Conservation (phyloP, 1,284 basidiomycete genomes). For the Dichomitus squalens region DNA sequence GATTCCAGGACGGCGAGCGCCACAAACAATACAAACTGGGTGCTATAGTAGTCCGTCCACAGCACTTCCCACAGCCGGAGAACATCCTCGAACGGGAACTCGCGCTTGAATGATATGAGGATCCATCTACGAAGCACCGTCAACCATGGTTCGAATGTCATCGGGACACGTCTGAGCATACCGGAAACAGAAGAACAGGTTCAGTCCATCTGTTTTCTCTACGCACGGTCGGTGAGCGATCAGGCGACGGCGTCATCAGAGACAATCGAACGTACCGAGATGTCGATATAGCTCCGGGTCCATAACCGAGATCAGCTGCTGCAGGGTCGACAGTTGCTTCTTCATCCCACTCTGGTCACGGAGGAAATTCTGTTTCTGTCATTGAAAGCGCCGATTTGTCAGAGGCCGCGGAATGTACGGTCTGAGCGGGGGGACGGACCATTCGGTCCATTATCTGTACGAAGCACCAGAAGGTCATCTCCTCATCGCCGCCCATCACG, state of each 20-base stretch:
- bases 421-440: conserved; percentile 49
- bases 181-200: conserved; percentile 98
- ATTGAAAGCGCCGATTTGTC: background rate
- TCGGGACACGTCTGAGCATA: conserved; percentile 39
- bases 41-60: conserved; percentile 93
- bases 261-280: conserved; percentile 53
- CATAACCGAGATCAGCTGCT: conserved; percentile 90
- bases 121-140: conserved; percentile 59
- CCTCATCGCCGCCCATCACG: conserved; percentile 88
- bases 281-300: conserved; percentile 92
- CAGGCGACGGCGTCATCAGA: conserved; percentile 7
- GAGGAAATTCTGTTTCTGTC: conserved; percentile 89
- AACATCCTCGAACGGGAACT: conserved; percentile 91
- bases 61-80: conserved; percentile 92
- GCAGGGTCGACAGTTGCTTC: conserved; percentile 85
- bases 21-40: conserved; percentile 90
- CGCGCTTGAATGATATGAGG: conserved; percentile 91
- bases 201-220: conserved; percentile 90
- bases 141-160: background rate
- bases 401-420: background rate
- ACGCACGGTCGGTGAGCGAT: conserved; percentile 9
- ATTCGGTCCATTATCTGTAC: conserved; percentile 94
- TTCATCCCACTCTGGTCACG: conserved; percentile 99
- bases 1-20: conserved; percentile 93
- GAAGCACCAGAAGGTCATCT: conserved; percentile 94